phyloP scores from a whole-genome alignment of 2,329 filamentous ascomycete genomes.

The Mycocentrospora acerina region DNA sequence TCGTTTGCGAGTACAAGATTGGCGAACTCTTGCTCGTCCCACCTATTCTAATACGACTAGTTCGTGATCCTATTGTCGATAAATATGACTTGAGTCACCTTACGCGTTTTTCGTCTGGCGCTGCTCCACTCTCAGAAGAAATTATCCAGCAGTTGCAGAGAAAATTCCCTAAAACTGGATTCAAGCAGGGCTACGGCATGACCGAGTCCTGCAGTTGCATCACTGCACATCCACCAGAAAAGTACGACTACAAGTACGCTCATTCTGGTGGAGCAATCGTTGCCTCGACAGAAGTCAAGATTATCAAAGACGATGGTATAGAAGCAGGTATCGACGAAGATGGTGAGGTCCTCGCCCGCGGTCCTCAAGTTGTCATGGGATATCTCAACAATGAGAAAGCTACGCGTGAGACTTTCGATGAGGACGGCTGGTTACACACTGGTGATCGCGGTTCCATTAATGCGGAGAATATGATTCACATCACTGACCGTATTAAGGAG shows the following conservation, averaged over 20 bases:
- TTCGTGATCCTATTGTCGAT: slow-evolving; percentile 56
- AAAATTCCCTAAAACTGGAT: slow-evolving; percentile 61
- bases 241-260: slow-evolving; percentile 60
- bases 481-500: slow-evolving; percentile 66
- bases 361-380: slow-evolving; percentile 54
- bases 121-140: slow-evolving; percentile 60
- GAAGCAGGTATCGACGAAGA: slow-evolving; percentile 56
- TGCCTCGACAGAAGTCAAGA: slow-evolving; percentile 61
- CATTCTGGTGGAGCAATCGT: slow-evolving; percentile 59
- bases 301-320: slow-evolving; percentile 58
- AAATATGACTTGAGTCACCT: slow-evolving; percentile 61
- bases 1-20: slow-evolving; percentile 50
- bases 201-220: slow-evolving; percentile 66
- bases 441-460: slow-evolving; percentile 60
- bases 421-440: slow-evolving; percentile 58
- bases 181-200: slow-evolving; percentile 70
- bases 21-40: slow-evolving; percentile 56
- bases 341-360: slow-evolving; percentile 53
- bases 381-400: slow-evolving; percentile 50
- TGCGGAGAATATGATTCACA: slow-evolving; percentile 57
- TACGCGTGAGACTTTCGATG: slow-evolving; percentile 49
- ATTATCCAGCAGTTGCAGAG: slow-evolving; percentile 58
- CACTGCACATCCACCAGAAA: slow-evolving; percentile 59
- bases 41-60: slow-evolving; percentile 62
- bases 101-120: slow-evolving; percentile 60